Evolutionary conservation across 306 rosid genomes (phyloP), one percentile per base, ranked within the genome.

Genomic region (Prinsepia uniflora): DNA sequence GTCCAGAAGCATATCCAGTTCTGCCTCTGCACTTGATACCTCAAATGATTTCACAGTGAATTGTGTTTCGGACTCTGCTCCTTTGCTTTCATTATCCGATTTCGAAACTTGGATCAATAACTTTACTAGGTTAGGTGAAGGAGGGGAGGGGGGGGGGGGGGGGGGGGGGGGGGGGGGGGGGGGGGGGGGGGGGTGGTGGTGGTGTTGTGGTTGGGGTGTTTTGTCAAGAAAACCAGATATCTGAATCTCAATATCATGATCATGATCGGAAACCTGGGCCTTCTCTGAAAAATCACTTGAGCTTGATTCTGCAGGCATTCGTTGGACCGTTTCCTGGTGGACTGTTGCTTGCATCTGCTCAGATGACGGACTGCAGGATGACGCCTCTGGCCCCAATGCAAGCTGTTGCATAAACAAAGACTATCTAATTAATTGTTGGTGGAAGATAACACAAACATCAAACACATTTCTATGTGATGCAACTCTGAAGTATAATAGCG

Each of bases 1-100:
- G 78, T 79, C 82, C 13, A 85, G 87, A 82, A 90, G 96, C 91
- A 85, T 78, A 80, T 88, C 91, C 63, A 90, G 71, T 66, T 90
- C 98, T 36, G 71, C 76, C 83, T 89, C 96, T 44, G 88, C 90
- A 63, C 78, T 55, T 24, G 84, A 68, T 24, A 80, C 77, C 79
- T 77, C 86, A 83, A 81, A 83, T 19, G 79, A 70, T 58, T 52
- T 72, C 46, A 58, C 10, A n/a, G 57, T 66, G 45, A 46, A 30
- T 73, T 71, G 80, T 71, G 75, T 75, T 56, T 63, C 58, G 6
- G 67, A 70, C 62, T 76, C 39, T 40, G 70, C 64, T 30, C 36
- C 47, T 65, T 75, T 61, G 20, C 41, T 77, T 68, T 80, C 73
- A 74, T 73, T 64, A 73, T 43, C 71, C 24, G 81, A 76, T 76